Percentiles rank a stretch among this genome's conserved stretches.
These are phyloP conservation scores for Strombidium stylifer DNA, from an alignment of 73 alveolate genomes.

Conservation along the genomic window DNA sequence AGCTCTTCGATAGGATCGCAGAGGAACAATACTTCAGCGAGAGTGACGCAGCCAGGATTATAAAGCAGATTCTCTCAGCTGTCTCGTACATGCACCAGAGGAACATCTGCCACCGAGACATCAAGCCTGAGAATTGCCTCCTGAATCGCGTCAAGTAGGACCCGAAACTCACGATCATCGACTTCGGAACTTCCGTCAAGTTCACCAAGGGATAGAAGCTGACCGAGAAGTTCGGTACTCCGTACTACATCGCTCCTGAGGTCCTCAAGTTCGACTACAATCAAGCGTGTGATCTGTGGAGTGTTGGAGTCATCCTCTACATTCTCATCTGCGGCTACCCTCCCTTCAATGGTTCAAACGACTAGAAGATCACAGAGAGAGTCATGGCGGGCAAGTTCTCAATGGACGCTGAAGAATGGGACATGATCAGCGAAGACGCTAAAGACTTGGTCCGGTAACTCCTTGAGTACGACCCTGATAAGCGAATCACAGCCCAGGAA, in stretches of 20 bases:
- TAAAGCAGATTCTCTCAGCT: constrained; percentile 69
- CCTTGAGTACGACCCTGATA: constrained; percentile 50
- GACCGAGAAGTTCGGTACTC: constrained; percentile 50
- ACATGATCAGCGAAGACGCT: constrained; percentile 54
- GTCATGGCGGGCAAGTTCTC: constrained; percentile 40
- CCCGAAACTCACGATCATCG: constrained; percentile 46
- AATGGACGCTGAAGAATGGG: constrained; percentile 53
- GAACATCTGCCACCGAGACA: constrained; percentile 60
- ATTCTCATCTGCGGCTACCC: constrained; percentile 54
- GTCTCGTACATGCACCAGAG: constrained; percentile 60
- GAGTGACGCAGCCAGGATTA: constrained; percentile 65
- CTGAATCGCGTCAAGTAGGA: constrained; percentile 39
- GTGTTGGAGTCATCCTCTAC: constrained; percentile 52
- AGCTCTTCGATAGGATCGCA: constrained; percentile 65
- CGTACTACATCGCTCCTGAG: constrained; percentile 63
- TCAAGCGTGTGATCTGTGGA: constrained; percentile 59
- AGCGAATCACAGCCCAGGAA: constrained; percentile 42
- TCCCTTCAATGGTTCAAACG: constrained; percentile 53
- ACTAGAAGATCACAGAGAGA: constrained; percentile 38
- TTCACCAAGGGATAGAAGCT: constrained; percentile 16
- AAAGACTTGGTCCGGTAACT: constrained; percentile 36
- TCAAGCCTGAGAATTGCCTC: constrained; percentile 62
- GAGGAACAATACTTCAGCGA: constrained; percentile 58
- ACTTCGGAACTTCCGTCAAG: constrained; percentile 39
- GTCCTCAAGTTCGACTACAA: constrained; percentile 44